A percentile compares a stretch with the other conserved stretches of the same genome.
These are phyloP conservation scores for Termitomyces heimii DNA, from an alignment of 768 basidiomycete species.

Conservation along the genomic window DNA sequence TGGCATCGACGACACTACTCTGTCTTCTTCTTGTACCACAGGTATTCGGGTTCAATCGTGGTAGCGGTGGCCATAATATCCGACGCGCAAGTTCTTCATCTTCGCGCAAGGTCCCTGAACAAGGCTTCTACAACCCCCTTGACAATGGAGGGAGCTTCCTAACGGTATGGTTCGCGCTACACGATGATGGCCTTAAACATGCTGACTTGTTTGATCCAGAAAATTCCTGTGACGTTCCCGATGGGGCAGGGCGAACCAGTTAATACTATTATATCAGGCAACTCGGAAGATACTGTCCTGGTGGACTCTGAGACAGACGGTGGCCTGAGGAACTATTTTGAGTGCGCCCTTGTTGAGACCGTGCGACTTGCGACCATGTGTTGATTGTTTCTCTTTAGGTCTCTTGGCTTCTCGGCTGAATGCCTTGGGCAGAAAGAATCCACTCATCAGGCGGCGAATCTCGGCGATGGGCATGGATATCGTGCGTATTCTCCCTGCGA, in stretches of 20 bases:
- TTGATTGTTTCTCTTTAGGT: conserved; percentile 31
- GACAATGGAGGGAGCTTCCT: conserved; percentile 61
- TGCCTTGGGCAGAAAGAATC: conserved; percentile 83
- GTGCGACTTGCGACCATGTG: not conserved
- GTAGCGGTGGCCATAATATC: not conserved
- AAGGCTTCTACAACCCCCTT: conserved; percentile 57
- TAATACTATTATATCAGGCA: conserved; percentile 73
- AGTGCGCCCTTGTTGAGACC: conserved; percentile 43
- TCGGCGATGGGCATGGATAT: conserved; percentile 79
- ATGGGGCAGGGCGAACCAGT: conserved; percentile 80
- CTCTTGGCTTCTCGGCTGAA: conserved; percentile 67
- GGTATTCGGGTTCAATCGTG: conserved; percentile 13
- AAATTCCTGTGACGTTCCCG: conserved; percentile 54
- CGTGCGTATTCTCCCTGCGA: conserved; percentile 36
- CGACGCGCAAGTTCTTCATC: conserved; percentile 10
- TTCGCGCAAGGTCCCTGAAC: conserved; percentile 35
- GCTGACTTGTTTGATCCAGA: conserved; percentile 25
- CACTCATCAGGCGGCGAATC: conserved; percentile 59
- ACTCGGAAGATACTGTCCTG: conserved; percentile 68
- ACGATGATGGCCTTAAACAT: not conserved
- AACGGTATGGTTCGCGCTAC: conserved; percentile 43
- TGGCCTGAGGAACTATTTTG: conserved; percentile 76
- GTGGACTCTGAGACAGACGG: conserved; percentile 54
- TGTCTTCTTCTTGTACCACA: conserved; percentile 27
- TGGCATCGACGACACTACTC: conserved; percentile 16